Base-by-base conservation (phyloP, 73 alveolate genomes). In the Blepharisma stoltei region DNA sequence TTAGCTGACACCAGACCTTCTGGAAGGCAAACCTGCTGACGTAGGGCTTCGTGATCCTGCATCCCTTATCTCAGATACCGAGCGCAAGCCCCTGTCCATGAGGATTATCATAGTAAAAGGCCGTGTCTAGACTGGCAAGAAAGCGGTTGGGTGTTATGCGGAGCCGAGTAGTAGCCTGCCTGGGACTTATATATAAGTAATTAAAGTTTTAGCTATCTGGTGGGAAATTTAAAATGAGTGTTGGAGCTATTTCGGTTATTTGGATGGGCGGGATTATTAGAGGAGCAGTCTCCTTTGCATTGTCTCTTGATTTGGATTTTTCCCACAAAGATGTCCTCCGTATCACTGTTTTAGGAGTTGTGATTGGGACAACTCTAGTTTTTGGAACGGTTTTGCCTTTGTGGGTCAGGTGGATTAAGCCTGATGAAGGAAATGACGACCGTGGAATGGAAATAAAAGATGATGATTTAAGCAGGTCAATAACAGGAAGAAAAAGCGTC, bases 201-300 rank as follows among this genome's bases (percentile, higher is more conserved):
- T 66, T 70, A 54, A 78, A n/a, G n/a, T n/a, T n/a, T n/a, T n/a
- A n/a, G n/a, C n/a, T n/a, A n/a, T 83, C 69, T 85, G 78, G 68
- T 83, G 83, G n/a, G 66, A 85, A 38, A 84, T 76, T 67, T 65
- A 77, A 38, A 55, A 84, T 81, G 82, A 87, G 49, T 67, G 76
- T 53, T 88, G 86, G 55, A 88, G 75, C 55, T 89, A 90, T 60
- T 68, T 82, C 90, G 46, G 82, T 88, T 54, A 71, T 89, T 20
- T 82, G 91, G 75, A 87, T 89, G 47, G 87, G 93, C 6, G 97
- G 97, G 8, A 76, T 89, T 25, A 86, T 90, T 6, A 90, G 95
- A 81, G 97, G 97, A 8, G 92, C 95, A 21, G 87, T 90, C 23
- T 95, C 97, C 43, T 90, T 90, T 71, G 97, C 95, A 11, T 78